phyloP scores from a whole-genome alignment of 1,284 basidiomycete genomes.

The Cystobasidium pallidum region DNA sequence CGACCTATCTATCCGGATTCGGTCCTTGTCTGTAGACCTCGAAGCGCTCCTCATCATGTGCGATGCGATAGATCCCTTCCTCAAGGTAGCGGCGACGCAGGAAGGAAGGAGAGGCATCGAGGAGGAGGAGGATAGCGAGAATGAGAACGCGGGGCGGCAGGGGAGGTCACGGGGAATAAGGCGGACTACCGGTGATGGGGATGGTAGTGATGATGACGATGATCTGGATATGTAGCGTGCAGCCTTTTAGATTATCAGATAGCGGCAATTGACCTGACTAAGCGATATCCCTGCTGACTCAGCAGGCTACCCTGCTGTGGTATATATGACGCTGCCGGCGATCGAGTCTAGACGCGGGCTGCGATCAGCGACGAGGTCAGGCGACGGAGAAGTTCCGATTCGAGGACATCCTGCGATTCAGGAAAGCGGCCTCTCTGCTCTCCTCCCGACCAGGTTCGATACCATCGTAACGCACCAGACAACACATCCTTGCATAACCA shows the following conservation, averaged over 20 bases:
- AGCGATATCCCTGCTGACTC: too few relatives aligned
- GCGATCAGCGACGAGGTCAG: slow-evolving; percentile 2
- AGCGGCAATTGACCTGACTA: too few relatives aligned
- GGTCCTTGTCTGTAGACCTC: slow-evolving; percentile 51
- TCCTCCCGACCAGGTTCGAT: too few relatives aligned
- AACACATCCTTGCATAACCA: too few relatives aligned
- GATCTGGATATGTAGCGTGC: slow-evolving; percentile 51
- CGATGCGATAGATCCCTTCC: slow-evolving; percentile 50
- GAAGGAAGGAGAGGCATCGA: slow-evolving; percentile 7
- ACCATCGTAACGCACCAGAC: too few relatives aligned
- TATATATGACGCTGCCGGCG: not conserved
- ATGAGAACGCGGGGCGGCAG: slow-evolving; percentile 47
- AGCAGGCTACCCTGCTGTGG: too few relatives aligned
- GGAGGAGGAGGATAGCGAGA: slow-evolving; percentile 47
- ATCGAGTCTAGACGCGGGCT: slow-evolving; percentile 1
- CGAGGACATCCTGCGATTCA: too few relatives aligned
- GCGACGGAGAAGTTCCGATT: too few relatives aligned
- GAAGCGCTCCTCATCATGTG: slow-evolving; percentile 51
- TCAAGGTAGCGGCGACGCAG: slow-evolving; percentile 47
- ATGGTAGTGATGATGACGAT: slow-evolving; percentile 45
- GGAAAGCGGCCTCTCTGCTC: not conserved
- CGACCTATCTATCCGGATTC: too few relatives aligned
- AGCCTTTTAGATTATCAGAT: too few relatives aligned
- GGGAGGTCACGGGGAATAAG: slow-evolving; percentile 45
- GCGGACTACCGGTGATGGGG: slow-evolving; percentile 9